phyloP scores from a whole-genome alignment of 225 moss, liverwort and hornwort species.

The Takakia lepidozioides region DNA sequence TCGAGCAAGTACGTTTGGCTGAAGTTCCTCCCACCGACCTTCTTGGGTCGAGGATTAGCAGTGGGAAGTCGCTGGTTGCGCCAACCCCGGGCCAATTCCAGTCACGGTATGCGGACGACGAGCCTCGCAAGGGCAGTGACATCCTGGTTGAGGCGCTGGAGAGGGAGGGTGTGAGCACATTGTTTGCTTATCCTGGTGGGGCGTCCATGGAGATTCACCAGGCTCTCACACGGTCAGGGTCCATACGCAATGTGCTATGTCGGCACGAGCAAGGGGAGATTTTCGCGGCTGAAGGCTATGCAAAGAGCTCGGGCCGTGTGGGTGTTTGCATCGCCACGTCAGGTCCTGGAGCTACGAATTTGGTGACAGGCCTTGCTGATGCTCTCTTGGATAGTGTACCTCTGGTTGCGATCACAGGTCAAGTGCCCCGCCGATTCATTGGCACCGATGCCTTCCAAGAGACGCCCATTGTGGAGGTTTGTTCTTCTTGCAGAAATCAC shows the following conservation, averaged over 20 bases:
- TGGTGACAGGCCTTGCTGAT: constrained; percentile 92
- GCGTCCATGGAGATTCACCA: constrained; percentile 99
- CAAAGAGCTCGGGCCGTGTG: constrained; percentile 76
- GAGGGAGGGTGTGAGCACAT: constrained; percentile 77
- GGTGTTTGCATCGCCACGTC: constrained; percentile 99
- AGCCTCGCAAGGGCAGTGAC: constrained; percentile 83
- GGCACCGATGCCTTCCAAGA: constrained; percentile 98
- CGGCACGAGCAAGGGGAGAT: constrained; percentile 97
- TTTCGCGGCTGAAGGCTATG: constrained; percentile 95
- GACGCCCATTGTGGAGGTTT: constrained; percentile 84
- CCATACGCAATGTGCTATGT: constrained; percentile 84
- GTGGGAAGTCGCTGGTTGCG: constrained; percentile 65
- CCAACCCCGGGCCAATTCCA: constrained; percentile 59
- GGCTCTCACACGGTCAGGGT: constrained; percentile 62
- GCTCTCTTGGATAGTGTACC: constrained; percentile 94
- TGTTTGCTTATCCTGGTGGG: constrained; percentile 95
- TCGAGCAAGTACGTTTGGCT: constrained; percentile 36
- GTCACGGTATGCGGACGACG: constrained; percentile 55
- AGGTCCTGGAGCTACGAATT: constrained; percentile 91
- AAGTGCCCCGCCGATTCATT: constrained; percentile 85
- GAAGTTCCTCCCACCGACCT: constrained; percentile 23
- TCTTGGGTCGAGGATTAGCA: constrained; percentile 47
- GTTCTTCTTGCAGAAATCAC: neutral
- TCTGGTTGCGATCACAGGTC: constrained; percentile 94
- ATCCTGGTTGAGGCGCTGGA: constrained; percentile 95